phyloP scores from a whole-genome alignment of 176 grass and related monocot genomes.

The Alopecurus myosuroides region DNA sequence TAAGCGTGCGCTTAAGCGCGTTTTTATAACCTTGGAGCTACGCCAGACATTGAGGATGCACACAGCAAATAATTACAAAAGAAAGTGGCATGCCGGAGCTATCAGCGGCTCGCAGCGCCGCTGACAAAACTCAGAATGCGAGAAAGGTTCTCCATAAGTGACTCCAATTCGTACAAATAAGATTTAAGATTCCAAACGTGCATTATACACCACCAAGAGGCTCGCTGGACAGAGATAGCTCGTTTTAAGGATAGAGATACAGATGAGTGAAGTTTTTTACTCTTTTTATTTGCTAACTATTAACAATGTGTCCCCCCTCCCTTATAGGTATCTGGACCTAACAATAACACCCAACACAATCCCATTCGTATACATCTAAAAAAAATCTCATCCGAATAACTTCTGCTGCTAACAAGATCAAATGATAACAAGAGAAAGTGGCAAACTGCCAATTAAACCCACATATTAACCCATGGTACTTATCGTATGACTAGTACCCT shows the following conservation, averaged over 20 bases:
- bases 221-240: background rate
- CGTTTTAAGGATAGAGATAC: background rate
- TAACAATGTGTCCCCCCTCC: background rate
- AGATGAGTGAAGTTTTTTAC: background rate
- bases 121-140: background rate
- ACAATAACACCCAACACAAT: background rate
- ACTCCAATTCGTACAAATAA: background rate
- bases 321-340: background rate
- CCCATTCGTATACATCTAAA: too few relatives aligned
- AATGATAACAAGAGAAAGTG: background rate
- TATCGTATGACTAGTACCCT: background rate
- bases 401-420: background rate
- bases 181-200: background rate
- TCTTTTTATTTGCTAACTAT: background rate
- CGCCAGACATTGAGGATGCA: background rate
- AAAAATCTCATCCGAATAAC: background rate
- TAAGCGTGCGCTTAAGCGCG: too few relatives aligned
- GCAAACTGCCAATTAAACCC: background rate
- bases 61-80: too few relatives aligned
- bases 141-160: background rate
- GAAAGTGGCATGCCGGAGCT: too few relatives aligned
- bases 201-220: background rate
- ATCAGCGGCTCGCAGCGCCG: too few relatives aligned
- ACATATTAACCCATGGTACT: background rate
- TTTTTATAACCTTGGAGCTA: too few relatives aligned